Evolutionary conservation across 1,139 yeast species (phyloP).

Genomic region (Magnusiomyces magnusii): DNA sequence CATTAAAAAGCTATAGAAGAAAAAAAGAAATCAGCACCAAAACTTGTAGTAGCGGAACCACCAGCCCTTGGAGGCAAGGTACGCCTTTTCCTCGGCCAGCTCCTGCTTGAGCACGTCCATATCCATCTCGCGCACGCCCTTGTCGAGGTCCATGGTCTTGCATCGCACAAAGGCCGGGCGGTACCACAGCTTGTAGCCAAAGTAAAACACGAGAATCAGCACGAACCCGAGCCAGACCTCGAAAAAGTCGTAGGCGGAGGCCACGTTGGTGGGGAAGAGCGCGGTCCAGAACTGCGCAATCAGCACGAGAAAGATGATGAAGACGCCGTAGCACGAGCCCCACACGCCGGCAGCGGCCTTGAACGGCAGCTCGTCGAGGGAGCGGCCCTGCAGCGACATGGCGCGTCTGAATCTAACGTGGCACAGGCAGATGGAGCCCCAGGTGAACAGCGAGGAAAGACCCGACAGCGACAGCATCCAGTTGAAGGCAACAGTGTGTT

Average conservation of each 20-base stretch:
- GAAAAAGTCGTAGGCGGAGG: constrained; percentile 41
- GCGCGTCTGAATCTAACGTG: constrained; percentile 78
- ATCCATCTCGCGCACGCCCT: constrained; percentile 50
- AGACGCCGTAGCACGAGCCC: constrained; percentile 65
- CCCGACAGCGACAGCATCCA: constrained; percentile 83
- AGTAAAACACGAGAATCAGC: constrained; percentile 42
- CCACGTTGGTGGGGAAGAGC: constrained; percentile 52
- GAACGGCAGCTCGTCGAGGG: constrained; percentile 59
- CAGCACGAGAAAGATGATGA: constrained; percentile 55
- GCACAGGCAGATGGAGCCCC: constrained; percentile 70
- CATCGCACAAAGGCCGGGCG: constrained; percentile 37
- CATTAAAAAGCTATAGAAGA: too few species aligned
- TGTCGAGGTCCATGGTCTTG: constrained; percentile 39
- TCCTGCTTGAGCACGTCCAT: constrained; percentile 45
- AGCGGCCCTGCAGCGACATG: constrained; percentile 55
- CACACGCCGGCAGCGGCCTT: constrained; percentile 57
- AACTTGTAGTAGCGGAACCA: constrained; percentile 35
- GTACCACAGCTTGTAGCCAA: constrained; percentile 45
- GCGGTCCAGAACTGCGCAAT: constrained; percentile 81
- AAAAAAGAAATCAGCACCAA: constrained; percentile 40
- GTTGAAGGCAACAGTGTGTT: constrained; percentile 59
- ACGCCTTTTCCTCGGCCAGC: constrained; percentile 40
- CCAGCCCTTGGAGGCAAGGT: constrained; percentile 31
- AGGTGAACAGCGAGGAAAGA: constrained; percentile 69
- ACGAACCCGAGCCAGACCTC: constrained; percentile 48